Evolutionary conservation across 2,329 filamentous ascomycete species (phyloP).

Genomic region (Penicillium occitanis): DNA sequence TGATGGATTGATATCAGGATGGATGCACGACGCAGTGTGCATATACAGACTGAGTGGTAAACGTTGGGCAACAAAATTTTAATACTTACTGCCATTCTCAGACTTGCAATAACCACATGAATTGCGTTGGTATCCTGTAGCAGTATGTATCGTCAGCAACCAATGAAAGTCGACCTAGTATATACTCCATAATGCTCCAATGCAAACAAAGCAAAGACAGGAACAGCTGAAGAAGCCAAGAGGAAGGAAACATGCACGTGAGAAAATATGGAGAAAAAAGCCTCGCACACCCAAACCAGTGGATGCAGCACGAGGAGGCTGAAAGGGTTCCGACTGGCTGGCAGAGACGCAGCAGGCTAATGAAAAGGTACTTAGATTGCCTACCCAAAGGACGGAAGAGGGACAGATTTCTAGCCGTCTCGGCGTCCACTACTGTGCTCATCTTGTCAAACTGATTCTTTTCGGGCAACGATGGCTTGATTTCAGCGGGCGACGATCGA

Average conservation of each 20-base stretch:
- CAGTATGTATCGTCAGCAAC: neutral
- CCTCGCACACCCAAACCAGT: conserved; percentile 27
- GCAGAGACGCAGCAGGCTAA: conserved; percentile 24
- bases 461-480: conserved; percentile 4
- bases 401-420: conserved; percentile 44
- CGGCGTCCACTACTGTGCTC: conserved; percentile 36
- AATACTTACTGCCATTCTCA: conserved; percentile 45
- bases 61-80: conserved; percentile 1
- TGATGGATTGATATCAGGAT: neutral
- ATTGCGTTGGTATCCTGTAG: conserved; percentile 48
- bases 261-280: neutral
- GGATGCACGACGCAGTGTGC: neutral
- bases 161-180: neutral
- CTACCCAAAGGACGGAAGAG: conserved; percentile 48
- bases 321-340: conserved; percentile 35
- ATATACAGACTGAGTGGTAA: neutral
- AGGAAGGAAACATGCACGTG: neutral
- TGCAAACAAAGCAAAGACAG: neutral
- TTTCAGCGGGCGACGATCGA: conserved; percentile 15
- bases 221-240: neutral
- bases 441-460: conserved; percentile 22
- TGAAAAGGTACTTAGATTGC: conserved; percentile 20
- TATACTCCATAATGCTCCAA: neutral
- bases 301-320: conserved; percentile 35
- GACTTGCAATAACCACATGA: conserved; percentile 52